Percentiles rank a stretch among this genome's conserved stretches.
These are phyloP conservation scores for Tetradesmus obliquus DNA, from an alignment of 139 green algal species.

Conservation along the genomic window DNA sequence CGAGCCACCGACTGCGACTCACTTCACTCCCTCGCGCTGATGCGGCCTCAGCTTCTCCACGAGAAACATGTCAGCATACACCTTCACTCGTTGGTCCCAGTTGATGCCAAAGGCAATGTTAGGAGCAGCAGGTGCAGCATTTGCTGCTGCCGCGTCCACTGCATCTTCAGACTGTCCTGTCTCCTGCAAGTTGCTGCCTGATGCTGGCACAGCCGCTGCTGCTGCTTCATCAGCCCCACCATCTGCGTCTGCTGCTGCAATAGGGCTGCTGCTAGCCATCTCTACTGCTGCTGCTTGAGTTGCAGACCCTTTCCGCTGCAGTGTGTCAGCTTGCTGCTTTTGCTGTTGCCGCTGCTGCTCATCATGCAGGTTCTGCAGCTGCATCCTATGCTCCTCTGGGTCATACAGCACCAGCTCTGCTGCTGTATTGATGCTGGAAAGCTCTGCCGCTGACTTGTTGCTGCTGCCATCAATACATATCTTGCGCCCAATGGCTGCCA, in stretches of 20 bases:
- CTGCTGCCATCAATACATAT: background rate
- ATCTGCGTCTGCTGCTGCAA: background rate
- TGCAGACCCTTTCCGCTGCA: background rate
- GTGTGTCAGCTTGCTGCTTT: background rate
- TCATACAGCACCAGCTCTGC: conserved; percentile 47
- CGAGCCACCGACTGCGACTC: background rate
- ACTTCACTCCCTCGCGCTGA: conserved; percentile 83
- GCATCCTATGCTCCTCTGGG: conserved; percentile 16
- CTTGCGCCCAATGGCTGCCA: conserved; percentile 19
- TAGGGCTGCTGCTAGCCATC: background rate
- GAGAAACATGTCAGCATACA: conserved; percentile 73
- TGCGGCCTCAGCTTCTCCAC: conserved; percentile 73
- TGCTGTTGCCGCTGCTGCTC: background rate
- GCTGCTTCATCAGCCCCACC: background rate
- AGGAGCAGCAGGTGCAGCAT: background rate
- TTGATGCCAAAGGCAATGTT: conserved; percentile 10
- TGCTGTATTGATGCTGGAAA: background rate
- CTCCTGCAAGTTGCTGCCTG: background rate
- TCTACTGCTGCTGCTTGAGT: background rate
- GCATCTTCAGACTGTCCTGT: background rate
- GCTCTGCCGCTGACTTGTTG: background rate
- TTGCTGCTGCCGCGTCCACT: background rate
- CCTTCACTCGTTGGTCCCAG: conserved; percentile 32
- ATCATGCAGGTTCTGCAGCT: background rate
- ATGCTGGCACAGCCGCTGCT: background rate